A percentile compares a stretch with the other conserved stretches of the same genome.
Evolutionary conservation across 371 early-diverging fungal species (phyloP).

Genomic region (Mortierella sp.): DNA sequence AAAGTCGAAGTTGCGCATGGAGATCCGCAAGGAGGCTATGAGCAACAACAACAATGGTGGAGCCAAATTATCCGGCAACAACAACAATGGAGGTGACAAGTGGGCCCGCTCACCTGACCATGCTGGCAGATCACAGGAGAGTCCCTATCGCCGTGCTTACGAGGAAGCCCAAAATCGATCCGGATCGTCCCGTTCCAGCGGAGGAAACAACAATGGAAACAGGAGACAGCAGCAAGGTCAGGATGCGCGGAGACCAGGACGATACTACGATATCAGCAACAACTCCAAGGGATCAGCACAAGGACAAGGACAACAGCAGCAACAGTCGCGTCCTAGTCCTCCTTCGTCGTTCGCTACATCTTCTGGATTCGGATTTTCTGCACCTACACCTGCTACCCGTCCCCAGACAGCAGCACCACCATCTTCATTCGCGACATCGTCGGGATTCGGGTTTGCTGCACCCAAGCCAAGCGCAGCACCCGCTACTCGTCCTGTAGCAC

Average conservation of each 20-base stretch:
- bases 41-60: slow-evolving; percentile 1
- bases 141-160: slow-evolving; percentile 39
- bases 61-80: background rate
- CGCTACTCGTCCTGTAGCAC: slow-evolving; percentile 7
- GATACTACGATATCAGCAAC: slow-evolving; percentile 27
- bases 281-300: background rate
- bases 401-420: slow-evolving; percentile 21
- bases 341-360: slow-evolving; percentile 49
- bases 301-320: slow-evolving; percentile 12
- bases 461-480: slow-evolving; percentile 18
- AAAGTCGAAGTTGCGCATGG: slow-evolving; percentile 50
- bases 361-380: slow-evolving; percentile 35
- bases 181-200: background rate
- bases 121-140: slow-evolving; percentile 21
- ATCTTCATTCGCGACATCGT: slow-evolving; percentile 17
- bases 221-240: slow-evolving; percentile 19
- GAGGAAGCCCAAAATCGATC: slow-evolving; percentile 36
- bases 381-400: slow-evolving; percentile 18
- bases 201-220: slow-evolving; percentile 14
- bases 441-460: slow-evolving; percentile 13
- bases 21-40: slow-evolving; percentile 45
- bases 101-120: slow-evolving; percentile 35
- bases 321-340: slow-evolving; percentile 26
- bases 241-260: slow-evolving; percentile 21
- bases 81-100: slow-evolving; percentile 20